Conservation (phyloP, 305 asterid species). For the Withania somnifera region DNA sequence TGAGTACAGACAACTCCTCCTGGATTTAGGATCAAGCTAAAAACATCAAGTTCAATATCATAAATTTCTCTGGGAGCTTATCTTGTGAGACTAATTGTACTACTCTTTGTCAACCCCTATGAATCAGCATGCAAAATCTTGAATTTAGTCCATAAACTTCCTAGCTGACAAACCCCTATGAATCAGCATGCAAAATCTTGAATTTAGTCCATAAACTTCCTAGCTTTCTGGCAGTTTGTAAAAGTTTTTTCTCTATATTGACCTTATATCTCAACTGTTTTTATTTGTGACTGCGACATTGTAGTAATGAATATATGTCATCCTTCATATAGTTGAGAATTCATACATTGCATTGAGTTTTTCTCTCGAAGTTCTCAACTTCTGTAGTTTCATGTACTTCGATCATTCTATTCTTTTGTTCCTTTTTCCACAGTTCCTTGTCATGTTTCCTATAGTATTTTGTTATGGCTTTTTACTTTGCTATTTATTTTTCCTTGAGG, state of each 20-base stretch:
- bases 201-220: not conserved
- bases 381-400: not conserved
- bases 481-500: not conserved
- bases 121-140: not conserved
- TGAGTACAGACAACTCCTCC: constrained; percentile 61
- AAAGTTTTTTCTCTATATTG: not conserved
- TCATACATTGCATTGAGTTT: not conserved
- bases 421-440: not conserved
- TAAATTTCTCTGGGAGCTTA: not conserved
- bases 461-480: not conserved
- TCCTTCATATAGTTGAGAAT: not conserved
- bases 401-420: not conserved
- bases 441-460: not conserved
- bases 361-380: not conserved
- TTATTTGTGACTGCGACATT: not conserved
- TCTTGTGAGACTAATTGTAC: not conserved
- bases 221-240: not conserved
- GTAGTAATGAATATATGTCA: not conserved
- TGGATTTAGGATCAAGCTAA: constrained; percentile 14
- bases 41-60: not conserved
- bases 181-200: not conserved
- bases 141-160: not conserved
- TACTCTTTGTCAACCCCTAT: not conserved
- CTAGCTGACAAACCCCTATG: too few relatives aligned
- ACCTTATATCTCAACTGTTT: not conserved